These are phyloP conservation scores for Hymenoscyphus albidus DNA, from an alignment of 2,329 filamentous ascomycete genomes.

Conservation along the genomic window DNA sequence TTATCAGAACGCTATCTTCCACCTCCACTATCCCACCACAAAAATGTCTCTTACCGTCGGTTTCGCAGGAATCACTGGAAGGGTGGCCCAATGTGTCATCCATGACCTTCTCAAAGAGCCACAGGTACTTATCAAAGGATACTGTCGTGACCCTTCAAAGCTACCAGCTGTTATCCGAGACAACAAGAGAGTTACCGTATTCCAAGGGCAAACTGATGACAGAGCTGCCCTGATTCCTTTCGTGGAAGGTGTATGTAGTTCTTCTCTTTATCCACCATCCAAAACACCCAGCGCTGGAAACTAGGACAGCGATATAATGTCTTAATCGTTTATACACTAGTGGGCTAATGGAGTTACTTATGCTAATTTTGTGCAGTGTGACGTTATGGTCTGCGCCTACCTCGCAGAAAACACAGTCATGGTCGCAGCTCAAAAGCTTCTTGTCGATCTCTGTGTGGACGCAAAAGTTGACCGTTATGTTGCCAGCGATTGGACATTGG, in stretches of 20 bases:
- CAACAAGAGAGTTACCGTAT: neutral
- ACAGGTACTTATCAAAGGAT: neutral
- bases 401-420: neutral
- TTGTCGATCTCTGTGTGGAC: neutral
- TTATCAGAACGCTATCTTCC: neutral
- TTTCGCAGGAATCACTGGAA: neutral
- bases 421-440: neutral
- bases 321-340: too few relatives aligned
- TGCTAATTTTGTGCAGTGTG: neutral
- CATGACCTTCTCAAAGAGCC: neutral
- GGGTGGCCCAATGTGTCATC: neutral
- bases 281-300: too few relatives aligned
- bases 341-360: too few relatives aligned
- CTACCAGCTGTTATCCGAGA: neutral
- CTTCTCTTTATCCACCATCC: too few relatives aligned
- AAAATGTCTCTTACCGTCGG: neutral
- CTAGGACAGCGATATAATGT: too few relatives aligned
- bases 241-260: neutral
- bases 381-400: neutral
- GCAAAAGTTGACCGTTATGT: neutral
- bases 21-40: neutral
- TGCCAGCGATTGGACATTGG: neutral
- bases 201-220: neutral
- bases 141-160: neutral
- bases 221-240: neutral